Evolutionary conservation across 2,329 filamentous ascomycete genomes (phyloP).

Genomic region (Aureobasidium subglaciale): DNA sequence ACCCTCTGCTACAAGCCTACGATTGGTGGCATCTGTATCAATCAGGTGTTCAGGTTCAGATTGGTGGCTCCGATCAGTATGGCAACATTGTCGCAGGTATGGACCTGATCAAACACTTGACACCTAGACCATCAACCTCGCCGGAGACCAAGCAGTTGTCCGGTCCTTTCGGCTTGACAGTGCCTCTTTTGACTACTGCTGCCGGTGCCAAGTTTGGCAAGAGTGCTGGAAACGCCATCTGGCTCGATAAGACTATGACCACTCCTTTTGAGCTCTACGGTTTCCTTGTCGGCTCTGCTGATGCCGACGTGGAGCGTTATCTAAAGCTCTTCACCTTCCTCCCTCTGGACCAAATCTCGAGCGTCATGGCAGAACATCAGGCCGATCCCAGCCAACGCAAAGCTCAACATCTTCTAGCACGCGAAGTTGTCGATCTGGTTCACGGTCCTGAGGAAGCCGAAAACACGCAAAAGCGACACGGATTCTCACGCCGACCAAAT

Average conservation of each 20-base stretch:
- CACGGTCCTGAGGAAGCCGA: constrained; percentile 63
- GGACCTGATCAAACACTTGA: constrained; percentile 70
- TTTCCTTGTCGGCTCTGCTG: constrained; percentile 78
- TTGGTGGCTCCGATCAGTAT: constrained; percentile 92
- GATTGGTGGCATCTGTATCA: constrained; percentile 90
- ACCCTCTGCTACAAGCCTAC: constrained; percentile 90
- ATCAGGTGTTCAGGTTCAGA: constrained; percentile 68
- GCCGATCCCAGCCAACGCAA: constrained; percentile 61
- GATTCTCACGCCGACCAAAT: constrained; percentile 1
- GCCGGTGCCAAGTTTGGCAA: constrained; percentile 91
- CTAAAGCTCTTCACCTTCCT: constrained; percentile 89
- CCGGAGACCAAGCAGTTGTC: constrained; percentile 34
- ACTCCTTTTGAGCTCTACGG: constrained; percentile 78
- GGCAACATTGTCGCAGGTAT: constrained; percentile 92
- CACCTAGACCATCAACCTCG: constrained; percentile 35
- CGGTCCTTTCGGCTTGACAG: constrained; percentile 74
- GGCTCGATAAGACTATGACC: constrained; percentile 79
- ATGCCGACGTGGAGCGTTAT: constrained; percentile 72
- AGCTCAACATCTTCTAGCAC: constrained; percentile 77
- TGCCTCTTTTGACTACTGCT: constrained; percentile 78
- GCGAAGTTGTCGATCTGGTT: constrained; percentile 71
- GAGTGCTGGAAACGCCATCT: constrained; percentile 86
- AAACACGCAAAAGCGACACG: constrained; percentile 52
- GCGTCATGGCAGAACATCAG: constrained; percentile 61
- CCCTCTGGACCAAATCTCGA: constrained; percentile 59